Evolutionary conservation across 306 rosid genomes (phyloP).

Genomic region (Corylus americana): DNA sequence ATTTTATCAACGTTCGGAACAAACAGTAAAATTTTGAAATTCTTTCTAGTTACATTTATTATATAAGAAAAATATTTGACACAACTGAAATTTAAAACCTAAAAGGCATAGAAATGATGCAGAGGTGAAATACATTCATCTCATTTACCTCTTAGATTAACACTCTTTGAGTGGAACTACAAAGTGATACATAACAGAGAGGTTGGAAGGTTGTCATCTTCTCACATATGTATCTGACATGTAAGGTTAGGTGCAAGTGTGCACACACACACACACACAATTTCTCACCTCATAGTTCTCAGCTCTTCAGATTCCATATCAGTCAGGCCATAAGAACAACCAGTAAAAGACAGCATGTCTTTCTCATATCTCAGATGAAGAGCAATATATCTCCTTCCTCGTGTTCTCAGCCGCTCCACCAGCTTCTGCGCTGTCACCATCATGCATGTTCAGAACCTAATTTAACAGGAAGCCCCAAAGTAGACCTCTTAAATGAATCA

Average conservation of each 20-base stretch:
- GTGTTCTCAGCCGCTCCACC: conserved; percentile 90
- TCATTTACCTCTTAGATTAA: background rate
- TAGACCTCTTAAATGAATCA: conserved; percentile 89
- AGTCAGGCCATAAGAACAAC: conserved; percentile 82
- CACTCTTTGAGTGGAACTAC: background rate
- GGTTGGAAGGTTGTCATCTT: background rate
- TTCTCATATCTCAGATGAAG: conserved; percentile 95
- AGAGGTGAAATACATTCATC: background rate
- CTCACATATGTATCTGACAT: background rate
- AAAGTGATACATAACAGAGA: background rate
- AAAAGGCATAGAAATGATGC: background rate
- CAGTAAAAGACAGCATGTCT: conserved; percentile 95
- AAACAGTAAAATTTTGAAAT: background rate
- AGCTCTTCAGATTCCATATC: conserved; percentile 84
- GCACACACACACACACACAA: background rate
- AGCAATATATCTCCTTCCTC: conserved; percentile 79
- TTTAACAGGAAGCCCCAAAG: conserved; percentile 83
- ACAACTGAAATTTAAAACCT: background rate
- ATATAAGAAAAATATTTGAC: background rate
- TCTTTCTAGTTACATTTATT: background rate
- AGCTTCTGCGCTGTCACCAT: conserved; percentile 93
- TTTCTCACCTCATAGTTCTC: conserved; percentile 75
- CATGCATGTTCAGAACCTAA: conserved; percentile 97
- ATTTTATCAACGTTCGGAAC: background rate
- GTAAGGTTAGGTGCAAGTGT: background rate